Conservation (phyloP, 352 stramenopile genomes). For the Globisporangium iwayamae region DNA sequence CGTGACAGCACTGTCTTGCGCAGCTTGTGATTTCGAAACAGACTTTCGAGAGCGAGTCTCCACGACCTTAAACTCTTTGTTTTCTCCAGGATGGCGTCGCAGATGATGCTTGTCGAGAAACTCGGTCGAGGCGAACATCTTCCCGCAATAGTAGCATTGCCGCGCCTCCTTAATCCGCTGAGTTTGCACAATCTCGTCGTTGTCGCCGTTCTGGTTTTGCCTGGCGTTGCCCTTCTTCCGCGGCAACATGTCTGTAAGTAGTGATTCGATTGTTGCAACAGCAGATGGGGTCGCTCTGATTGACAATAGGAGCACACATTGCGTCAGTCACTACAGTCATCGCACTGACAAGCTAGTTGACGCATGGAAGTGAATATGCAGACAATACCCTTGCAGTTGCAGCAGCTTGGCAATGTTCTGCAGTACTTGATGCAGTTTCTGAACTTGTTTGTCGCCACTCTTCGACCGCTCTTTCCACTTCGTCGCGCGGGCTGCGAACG, state of each 20-base stretch:
- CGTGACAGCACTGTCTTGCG: constrained; percentile 2
- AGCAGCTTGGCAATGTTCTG: constrained; percentile 72
- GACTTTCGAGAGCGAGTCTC: neutral
- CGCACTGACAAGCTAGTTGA: neutral
- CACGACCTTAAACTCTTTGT: constrained; percentile 13
- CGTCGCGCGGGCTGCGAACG: constrained; percentile 26
- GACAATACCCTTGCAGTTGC: constrained; percentile 53
- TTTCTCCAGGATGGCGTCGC: constrained; percentile 39
- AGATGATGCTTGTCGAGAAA: constrained; percentile 68
- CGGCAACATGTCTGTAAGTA: constrained; percentile 46
- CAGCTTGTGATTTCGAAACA: constrained; percentile 2
- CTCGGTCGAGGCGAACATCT: constrained; percentile 57
- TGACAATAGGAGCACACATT: neutral
- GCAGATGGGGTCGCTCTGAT: constrained; percentile 48
- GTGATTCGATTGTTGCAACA: constrained; percentile 49
- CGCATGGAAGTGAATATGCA: neutral
- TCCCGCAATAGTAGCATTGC: constrained; percentile 58
- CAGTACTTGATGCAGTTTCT: constrained; percentile 74
- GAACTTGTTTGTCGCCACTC: constrained; percentile 53
- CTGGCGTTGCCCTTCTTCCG: constrained; percentile 15
- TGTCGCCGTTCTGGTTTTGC: constrained; percentile 9
- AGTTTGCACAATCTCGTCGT: neutral
- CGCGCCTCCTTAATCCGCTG: constrained; percentile 39
- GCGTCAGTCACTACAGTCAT: neutral
- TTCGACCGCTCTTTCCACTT: constrained; percentile 56